These are phyloP conservation scores for Trichosporon sp. DNA, from an alignment of 1,284 basidiomycete genomes.

Conservation along the genomic window DNA sequence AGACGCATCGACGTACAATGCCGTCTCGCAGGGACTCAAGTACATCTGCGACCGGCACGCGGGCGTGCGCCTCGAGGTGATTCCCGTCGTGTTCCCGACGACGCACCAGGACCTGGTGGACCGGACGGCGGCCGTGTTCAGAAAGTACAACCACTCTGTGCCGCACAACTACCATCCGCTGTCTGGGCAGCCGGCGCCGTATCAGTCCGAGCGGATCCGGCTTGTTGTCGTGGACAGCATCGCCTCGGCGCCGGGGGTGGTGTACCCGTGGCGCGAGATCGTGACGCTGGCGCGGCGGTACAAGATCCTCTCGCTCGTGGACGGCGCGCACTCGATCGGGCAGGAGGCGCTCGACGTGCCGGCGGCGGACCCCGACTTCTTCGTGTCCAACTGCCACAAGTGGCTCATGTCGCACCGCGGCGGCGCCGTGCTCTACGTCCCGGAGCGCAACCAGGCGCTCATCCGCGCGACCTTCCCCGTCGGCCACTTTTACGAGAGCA, in stretches of 20 bases:
- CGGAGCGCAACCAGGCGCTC: slow-evolving; percentile 69
- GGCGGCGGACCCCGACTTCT: slow-evolving; percentile 67
- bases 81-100: slow-evolving; percentile 62
- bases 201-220: slow-evolving; percentile 43
- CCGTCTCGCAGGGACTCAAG: slow-evolving; percentile 58
- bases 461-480: slow-evolving; percentile 74
- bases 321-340: slow-evolving; percentile 80
- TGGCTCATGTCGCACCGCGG: slow-evolving; percentile 68
- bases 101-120: slow-evolving; percentile 60
- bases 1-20: slow-evolving; percentile 66
- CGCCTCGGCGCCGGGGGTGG: slow-evolving; percentile 61
- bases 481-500: slow-evolving; percentile 57
- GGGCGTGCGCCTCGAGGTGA: slow-evolving; percentile 55
- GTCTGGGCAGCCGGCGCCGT: slow-evolving; percentile 29
- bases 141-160: slow-evolving; percentile 29
- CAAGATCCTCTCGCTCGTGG: slow-evolving; percentile 65
- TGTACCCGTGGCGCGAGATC: slow-evolving; percentile 75
- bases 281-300: slow-evolving; percentile 65
- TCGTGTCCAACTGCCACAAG: slow-evolving; percentile 79
- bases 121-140: slow-evolving; percentile 54
- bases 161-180: slow-evolving; percentile 21
- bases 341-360: slow-evolving; percentile 57
- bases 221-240: slow-evolving; percentile 75
- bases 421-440: slow-evolving; percentile 70
- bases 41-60: slow-evolving; percentile 61